Conservation (phyloP, 441 rosid species). For the Omphalea diandra region DNA sequence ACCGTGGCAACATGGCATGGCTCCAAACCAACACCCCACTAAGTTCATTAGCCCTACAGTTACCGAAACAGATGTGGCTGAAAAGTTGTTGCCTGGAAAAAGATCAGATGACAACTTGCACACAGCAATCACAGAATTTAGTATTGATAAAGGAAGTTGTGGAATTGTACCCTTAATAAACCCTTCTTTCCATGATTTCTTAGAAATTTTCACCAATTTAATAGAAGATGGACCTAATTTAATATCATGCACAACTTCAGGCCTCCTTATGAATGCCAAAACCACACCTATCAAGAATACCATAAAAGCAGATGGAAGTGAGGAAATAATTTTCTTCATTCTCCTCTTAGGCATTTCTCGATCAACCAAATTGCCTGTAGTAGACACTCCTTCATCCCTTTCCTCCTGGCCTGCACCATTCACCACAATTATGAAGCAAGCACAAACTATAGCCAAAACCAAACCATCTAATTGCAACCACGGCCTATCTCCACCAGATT, state of each 20-base stretch:
- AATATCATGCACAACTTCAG: conserved; percentile 37
- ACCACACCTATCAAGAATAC: conserved; percentile 56
- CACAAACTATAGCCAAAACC: conserved; percentile 60
- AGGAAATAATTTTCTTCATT: conserved; percentile 34
- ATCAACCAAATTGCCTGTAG: background rate
- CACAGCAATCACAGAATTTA: conserved; percentile 64
- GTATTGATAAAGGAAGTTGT: conserved; percentile 60
- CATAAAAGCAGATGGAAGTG: conserved; percentile 64
- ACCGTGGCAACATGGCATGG: conserved; percentile 77
- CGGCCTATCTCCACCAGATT: conserved; percentile 44
- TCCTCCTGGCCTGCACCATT: conserved; percentile 52
- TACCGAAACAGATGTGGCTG: conserved; percentile 51
- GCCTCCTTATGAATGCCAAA: conserved; percentile 53
- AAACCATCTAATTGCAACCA: conserved; percentile 79
- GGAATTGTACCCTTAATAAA: conserved; percentile 68
- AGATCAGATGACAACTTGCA: conserved; percentile 63
- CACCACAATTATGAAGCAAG: conserved; percentile 52
- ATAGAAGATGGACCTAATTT: conserved; percentile 58
- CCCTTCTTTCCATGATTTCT: conserved; percentile 64
- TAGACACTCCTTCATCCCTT: conserved; percentile 5
- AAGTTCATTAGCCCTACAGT: conserved; percentile 69
- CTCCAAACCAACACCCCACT: conserved; percentile 85
- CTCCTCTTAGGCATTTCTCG: conserved; percentile 26
- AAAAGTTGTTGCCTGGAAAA: conserved; percentile 63
- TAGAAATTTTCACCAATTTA: conserved; percentile 38